Percentiles rank a stretch among this genome's conserved stretches.
Evolutionary conservation across 169 alveolate species (phyloP).

Genomic region (Cryptosporidium baileyi): DNA sequence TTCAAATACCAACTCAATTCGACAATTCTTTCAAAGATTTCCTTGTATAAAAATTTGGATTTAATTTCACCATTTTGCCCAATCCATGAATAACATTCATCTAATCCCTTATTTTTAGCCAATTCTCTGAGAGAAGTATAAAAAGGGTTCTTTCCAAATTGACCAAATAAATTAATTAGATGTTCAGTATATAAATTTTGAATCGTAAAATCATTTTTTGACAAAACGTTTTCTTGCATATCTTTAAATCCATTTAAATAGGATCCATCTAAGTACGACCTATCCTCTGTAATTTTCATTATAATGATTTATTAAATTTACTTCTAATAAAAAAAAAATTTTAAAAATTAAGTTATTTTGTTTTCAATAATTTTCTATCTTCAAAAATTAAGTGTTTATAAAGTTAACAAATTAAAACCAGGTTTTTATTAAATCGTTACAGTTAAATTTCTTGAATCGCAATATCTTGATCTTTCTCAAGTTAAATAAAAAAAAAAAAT

Average conservation of each 20-base stretch:
- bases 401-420: no score
- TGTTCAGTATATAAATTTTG: no score
- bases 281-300: neutral
- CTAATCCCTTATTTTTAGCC: conserved; percentile 6
- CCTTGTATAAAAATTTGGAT: conserved; percentile 49
- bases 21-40: conserved; percentile 55
- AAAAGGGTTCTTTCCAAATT: conserved; percentile 55
- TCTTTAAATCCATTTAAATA: neutral
- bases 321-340: no score
- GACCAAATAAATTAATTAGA: neutral
- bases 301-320: neutral
- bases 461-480: no score
- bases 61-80: conserved; percentile 37
- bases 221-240: no score
- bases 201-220: no score
- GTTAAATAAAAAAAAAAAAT: neutral
- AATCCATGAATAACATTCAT: conserved; percentile 39
- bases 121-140: conserved; percentile 2
- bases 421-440: no score
- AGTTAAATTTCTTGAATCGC: no score
- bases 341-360: no score
- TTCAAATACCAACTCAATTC: conserved; percentile 60
- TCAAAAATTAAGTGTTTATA: no score
- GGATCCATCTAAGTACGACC: no score
- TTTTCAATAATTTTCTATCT: no score